phyloP scores from a whole-genome alignment of 352 stramenopile species.

The Thraustotheca clavata region DNA sequence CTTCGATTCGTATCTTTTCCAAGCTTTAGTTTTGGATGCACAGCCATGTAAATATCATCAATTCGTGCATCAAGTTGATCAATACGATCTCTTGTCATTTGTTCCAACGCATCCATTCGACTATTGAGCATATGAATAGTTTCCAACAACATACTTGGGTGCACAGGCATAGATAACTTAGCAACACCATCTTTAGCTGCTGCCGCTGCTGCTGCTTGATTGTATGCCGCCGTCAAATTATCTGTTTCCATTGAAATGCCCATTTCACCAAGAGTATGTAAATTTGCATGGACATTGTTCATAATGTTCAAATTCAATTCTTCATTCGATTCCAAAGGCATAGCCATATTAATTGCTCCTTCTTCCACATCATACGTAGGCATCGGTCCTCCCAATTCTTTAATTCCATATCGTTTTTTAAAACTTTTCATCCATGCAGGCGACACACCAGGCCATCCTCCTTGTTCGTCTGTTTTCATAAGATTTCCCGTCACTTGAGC shows the following conservation, averaged over 20 bases:
- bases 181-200: slow-evolving; percentile 7
- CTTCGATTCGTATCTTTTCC: slow-evolving; percentile 19
- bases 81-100: slow-evolving; percentile 18
- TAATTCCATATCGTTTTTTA: slow-evolving; percentile 22
- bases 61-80: slow-evolving; percentile 44
- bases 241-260: slow-evolving; percentile 20
- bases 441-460: slow-evolving; percentile 14
- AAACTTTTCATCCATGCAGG: slow-evolving; percentile 22
- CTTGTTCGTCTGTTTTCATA: slow-evolving; percentile 7
- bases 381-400: slow-evolving; percentile 19
- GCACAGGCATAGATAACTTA: slow-evolving; percentile 13
- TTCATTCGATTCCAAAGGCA: slow-evolving; percentile 21
- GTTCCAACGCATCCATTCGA: slow-evolving; percentile 18
- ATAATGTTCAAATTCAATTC: slow-evolving; percentile 21
- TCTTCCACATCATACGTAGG: slow-evolving; percentile 21
- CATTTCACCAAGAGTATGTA: slow-evolving; percentile 20
- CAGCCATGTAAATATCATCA: slow-evolving; percentile 24
- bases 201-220: neutral
- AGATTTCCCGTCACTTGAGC: slow-evolving; percentile 30
- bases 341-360: slow-evolving; percentile 22
- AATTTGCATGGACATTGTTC: slow-evolving; percentile 17
- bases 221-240: slow-evolving; percentile 16
- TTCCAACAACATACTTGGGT: slow-evolving; percentile 20
- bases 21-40: slow-evolving; percentile 21
- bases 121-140: slow-evolving; percentile 35